Conservation (phyloP, 164 flowering plant genomes). For the Litsea cubeba region DNA sequence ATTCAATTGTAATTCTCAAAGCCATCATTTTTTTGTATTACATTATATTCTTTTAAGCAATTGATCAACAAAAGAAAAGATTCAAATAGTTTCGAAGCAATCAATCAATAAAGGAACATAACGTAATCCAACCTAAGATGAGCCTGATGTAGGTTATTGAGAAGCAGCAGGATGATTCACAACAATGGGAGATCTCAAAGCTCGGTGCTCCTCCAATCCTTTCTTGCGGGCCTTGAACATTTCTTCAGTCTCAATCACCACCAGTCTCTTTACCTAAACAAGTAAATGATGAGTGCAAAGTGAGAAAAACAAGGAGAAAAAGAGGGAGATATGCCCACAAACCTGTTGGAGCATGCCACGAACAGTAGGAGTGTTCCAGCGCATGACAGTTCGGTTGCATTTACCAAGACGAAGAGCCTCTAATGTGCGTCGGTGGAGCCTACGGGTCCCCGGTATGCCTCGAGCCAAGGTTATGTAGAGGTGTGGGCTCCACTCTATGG, state of each 20-base stretch:
- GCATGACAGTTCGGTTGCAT: constrained; percentile 80
- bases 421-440: constrained; percentile 73
- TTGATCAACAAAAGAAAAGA: too few species aligned
- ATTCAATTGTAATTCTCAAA: too few species aligned
- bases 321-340: not conserved
- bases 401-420: constrained; percentile 77
- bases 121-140: constrained; percentile 13
- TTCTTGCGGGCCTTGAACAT: constrained; percentile 82
- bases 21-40: too few species aligned
- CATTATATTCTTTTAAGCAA: too few species aligned
- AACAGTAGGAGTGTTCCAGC: constrained; percentile 81
- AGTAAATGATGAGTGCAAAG: not conserved
- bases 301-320: not conserved
- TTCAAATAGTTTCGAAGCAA: not conserved
- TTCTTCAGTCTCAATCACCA: constrained; percentile 85
- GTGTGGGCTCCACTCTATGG: constrained; percentile 73
- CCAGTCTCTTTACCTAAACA: constrained; percentile 79
- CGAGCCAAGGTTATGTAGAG: constrained; percentile 78
- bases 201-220: constrained; percentile 47
- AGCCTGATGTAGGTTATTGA: constrained; percentile 5
- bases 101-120: not conserved
- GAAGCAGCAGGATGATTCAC: constrained; percentile 53
- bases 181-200: constrained; percentile 72
- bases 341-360: constrained; percentile 95
- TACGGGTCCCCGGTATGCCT: constrained; percentile 86